Percentiles rank a stretch among this genome's conserved stretches.
Conservation (phyloP, 352 stramenopile genomes). For the Thalassiosira exigua region DNA sequence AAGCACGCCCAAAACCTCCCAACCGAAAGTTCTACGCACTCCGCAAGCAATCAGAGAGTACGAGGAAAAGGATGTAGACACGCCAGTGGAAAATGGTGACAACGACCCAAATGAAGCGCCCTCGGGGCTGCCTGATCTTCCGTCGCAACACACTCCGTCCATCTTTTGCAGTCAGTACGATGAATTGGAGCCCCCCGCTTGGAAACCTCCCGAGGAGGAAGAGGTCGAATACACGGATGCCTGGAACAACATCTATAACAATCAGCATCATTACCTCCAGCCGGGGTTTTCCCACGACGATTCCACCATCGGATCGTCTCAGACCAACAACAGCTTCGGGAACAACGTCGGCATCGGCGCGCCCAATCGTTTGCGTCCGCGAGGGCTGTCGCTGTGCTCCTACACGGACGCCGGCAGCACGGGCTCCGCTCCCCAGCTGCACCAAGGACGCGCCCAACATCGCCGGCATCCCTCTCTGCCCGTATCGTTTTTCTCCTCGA, state of each 20-base stretch:
- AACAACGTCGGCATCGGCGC: slow-evolving; percentile 20
- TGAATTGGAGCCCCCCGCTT: slow-evolving; percentile 48
- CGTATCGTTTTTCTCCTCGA: slow-evolving; percentile 45
- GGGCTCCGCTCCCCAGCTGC: slow-evolving; percentile 32
- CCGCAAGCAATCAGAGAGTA: slow-evolving; percentile 22
- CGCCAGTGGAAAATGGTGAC: not conserved
- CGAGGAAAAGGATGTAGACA: not conserved
- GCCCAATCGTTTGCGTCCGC: slow-evolving; percentile 21
- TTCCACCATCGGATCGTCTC: slow-evolving; percentile 49
- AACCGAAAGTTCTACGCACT: slow-evolving; percentile 33
- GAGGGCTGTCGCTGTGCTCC: slow-evolving; percentile 40
- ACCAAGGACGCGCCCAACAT: slow-evolving; percentile 21
- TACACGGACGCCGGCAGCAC: slow-evolving; percentile 24
- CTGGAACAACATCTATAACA: slow-evolving; percentile 46
- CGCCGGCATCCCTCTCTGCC: slow-evolving; percentile 50
- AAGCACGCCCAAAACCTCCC: slow-evolving; percentile 42
- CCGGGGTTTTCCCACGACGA: slow-evolving; percentile 30
- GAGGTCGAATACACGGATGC: slow-evolving; percentile 53
- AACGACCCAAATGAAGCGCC: not conserved
- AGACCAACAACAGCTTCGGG: slow-evolving; percentile 46
- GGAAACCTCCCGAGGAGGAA: slow-evolving; percentile 45
- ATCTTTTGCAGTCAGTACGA: slow-evolving; percentile 23
- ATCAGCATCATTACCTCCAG: slow-evolving; percentile 48
- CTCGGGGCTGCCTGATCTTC: not conserved
- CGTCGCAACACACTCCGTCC: not conserved